A percentile compares a stretch with the other conserved stretches of the same genome.
Evolutionary conservation across 176 grass and related monocot species (phyloP).

Genomic region (Oryza meyeriana): DNA sequence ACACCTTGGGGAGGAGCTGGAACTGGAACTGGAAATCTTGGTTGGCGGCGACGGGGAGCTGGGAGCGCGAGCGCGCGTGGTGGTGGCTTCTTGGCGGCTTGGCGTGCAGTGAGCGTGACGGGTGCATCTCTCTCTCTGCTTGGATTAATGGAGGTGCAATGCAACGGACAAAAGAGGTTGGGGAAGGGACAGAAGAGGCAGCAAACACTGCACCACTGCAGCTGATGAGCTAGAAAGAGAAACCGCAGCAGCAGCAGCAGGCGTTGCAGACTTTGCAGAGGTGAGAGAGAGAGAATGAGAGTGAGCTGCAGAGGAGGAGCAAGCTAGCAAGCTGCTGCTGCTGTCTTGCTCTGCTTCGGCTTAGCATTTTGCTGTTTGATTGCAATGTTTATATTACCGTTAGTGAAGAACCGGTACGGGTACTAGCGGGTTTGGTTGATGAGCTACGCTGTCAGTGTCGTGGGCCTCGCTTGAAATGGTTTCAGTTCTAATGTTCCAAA

Average conservation of each 20-base stretch:
- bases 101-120: slow-evolving; percentile 35
- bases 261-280: slow-evolving; percentile 27
- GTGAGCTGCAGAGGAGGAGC: not conserved
- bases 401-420: not conserved
- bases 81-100: slow-evolving; percentile 9
- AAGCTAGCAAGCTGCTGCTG: not conserved
- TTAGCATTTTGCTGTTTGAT: slow-evolving; percentile 16
- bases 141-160: slow-evolving; percentile 30
- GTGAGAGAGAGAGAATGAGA: not conserved
- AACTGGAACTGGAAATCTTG: slow-evolving; percentile 42
- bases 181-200: slow-evolving; percentile 28
- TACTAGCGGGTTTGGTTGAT: not conserved
- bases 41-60: slow-evolving; percentile 5
- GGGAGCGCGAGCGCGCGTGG: slow-evolving; percentile 30
- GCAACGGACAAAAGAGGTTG: slow-evolving; percentile 45
- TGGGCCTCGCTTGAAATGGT: not conserved
- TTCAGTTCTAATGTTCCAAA: not conserved
- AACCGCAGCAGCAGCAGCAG: not conserved
- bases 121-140: slow-evolving; percentile 28
- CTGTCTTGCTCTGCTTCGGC: not conserved
- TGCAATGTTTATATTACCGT: slow-evolving; percentile 38
- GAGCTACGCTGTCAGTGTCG: not conserved
- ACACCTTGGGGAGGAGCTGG: slow-evolving; percentile 16
- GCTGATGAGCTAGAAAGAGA: not conserved
- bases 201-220: not conserved